Base-by-base conservation (phyloP, 345 rosid genomes). In the Salix brachista region DNA sequence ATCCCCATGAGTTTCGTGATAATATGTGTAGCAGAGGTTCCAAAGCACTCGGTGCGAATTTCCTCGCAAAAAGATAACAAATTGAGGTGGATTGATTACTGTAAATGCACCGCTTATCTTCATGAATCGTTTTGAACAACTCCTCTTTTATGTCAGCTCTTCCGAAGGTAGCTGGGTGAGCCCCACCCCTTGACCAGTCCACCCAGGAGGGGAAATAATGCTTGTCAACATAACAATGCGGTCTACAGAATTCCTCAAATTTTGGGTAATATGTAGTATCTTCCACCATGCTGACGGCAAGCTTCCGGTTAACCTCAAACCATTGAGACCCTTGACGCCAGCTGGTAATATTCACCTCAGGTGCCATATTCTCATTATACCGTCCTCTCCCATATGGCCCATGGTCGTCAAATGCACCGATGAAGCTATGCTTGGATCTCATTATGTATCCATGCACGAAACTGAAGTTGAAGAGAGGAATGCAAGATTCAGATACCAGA, bases 271-370 rank as follows among this genome's bases (percentile, higher is more conserved):
- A 94, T 60, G 65, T 88, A 4, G 81, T 70, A 81, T 96, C 99
- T 83, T 88, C 87, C 44, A 93, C 94, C 17, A 93, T 75, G 71
- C 67, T 85, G 73, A 90, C 60, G 58, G 98, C 97, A 5, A 92
- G 94, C 71, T 85, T 86, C 30, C 99, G 83, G 86, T 86, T 87
- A 36, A 90, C n/a, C 86, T 89, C 99, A 67, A 95, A 95, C 99
- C 99, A 95, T 42, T 91, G 99, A 5, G 99, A 86, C 42, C 98
- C 99, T 87, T 96, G 93, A 6, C 97, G 91, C 99, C 98, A 90
- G 37, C 89, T 84, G 72, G 88, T 84, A 64, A 93, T 65, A 75
- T 85, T 85, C 80, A 96, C 97, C 82, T 85, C 92, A 0, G 99
- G 99, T 13, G 84, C 85, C 97, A 96, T 96, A 76, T 85, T 89